Evolutionary conservation across 495 filamentous ascomycete species (phyloP).

Genomic region (Bathelium albidoporum): DNA sequence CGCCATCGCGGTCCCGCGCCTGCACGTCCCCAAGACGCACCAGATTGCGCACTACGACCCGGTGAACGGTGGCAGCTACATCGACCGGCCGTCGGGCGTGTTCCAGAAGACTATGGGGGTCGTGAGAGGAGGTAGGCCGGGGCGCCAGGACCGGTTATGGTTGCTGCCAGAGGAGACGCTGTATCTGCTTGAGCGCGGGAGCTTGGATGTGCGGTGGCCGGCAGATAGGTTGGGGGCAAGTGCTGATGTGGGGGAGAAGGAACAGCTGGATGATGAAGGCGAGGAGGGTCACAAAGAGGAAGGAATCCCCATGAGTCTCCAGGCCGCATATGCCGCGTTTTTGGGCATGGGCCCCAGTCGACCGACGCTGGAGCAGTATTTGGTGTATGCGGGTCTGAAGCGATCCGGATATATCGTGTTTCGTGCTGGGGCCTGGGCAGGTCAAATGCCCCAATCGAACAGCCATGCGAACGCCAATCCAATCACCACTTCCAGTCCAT

Average conservation of each 20-base stretch:
- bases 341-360: constrained; percentile 52
- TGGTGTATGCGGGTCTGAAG: constrained; percentile 75
- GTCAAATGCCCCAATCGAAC: constrained; percentile 21
- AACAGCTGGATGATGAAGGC: constrained; percentile 23
- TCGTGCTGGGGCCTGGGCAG: constrained; percentile 51
- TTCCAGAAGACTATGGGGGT: constrained; percentile 50
- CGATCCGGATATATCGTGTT: constrained; percentile 72
- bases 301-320: constrained; percentile 73
- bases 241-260: constrained; percentile 16
- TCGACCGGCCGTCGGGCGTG: constrained; percentile 41
- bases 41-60: constrained; percentile 49
- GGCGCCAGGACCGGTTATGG: constrained; percentile 44
- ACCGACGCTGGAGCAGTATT: constrained; percentile 68
- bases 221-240: constrained; percentile 20
- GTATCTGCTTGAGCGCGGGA: constrained; percentile 78
- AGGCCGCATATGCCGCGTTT: constrained; percentile 77
- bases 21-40: constrained; percentile 47
- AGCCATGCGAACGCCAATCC: constrained; percentile 9
- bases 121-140: constrained; percentile 19
- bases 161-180: constrained; percentile 87
- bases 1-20: constrained; percentile 61
- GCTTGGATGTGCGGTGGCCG: constrained; percentile 80
- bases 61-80: constrained; percentile 30
- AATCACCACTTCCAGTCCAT: neutral
- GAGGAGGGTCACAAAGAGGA: constrained; percentile 41